A percentile compares a stretch with the other conserved stretches of the same genome.
phyloP scores from a whole-genome alignment of 345 rosid genomes.

The Capsella bursapastoris region DNA sequence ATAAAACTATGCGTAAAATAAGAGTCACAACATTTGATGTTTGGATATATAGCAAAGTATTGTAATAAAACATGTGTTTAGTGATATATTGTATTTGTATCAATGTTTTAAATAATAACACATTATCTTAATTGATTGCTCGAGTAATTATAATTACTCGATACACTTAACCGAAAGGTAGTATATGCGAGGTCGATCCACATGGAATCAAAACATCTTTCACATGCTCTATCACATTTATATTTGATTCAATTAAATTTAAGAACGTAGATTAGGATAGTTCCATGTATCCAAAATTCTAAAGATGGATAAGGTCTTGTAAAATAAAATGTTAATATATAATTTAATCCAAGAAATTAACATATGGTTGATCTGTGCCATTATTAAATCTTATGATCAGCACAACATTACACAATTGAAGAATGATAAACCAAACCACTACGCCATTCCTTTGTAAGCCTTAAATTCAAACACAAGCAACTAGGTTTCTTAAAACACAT shows the following conservation, averaged over 20 bases:
- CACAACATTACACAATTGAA: conserved; percentile 23
- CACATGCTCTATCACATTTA: too few species aligned
- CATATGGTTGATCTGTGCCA: neutral
- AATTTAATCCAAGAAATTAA: neutral
- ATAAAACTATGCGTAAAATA: neutral
- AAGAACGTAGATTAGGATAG: too few species aligned
- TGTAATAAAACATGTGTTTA: neutral
- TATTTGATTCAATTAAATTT: too few species aligned
- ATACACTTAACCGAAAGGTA: too few species aligned
- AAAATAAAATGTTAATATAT: too few species aligned
- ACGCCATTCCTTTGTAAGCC: conserved; percentile 19
- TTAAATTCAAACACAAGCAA: conserved; percentile 15
- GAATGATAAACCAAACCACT: neutral
- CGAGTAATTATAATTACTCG: too few species aligned
- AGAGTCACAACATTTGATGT: neutral
- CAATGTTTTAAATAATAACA: neutral
- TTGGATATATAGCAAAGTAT: neutral
- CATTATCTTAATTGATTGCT: too few species aligned
- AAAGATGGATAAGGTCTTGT: too few species aligned
- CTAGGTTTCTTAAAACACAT: conserved; percentile 1
- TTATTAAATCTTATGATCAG: conserved; percentile 21
- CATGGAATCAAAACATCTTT: too few species aligned
- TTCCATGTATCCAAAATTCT: too few species aligned
- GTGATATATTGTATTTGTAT: neutral
- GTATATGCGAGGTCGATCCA: too few species aligned